These are phyloP conservation scores for Huntiella savannae DNA, from an alignment of 2,329 filamentous ascomycete species.

Conservation along the genomic window DNA sequence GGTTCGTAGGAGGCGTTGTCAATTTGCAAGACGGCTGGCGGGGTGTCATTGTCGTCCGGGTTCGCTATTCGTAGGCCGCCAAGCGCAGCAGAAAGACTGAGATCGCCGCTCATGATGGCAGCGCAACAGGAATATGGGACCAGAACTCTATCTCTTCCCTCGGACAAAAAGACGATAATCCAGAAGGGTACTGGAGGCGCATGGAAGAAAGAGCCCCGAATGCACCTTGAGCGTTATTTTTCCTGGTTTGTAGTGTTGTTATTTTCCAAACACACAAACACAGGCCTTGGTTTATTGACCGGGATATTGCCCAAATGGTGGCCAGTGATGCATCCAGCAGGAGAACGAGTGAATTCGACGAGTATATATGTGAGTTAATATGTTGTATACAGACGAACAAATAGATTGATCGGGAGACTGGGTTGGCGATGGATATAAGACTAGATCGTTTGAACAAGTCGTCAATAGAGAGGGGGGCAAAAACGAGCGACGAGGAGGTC, in stretches of 20 bases:
- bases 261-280: constrained; percentile 1
- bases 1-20: constrained; percentile 1
- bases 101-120: constrained; percentile 62
- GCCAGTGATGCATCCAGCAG: constrained; percentile 3
- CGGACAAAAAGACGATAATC: constrained; percentile 6
- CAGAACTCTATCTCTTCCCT: not conserved
- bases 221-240: not conserved
- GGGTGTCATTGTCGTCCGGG: constrained; percentile 50
- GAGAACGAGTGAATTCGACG: not conserved
- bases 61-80: constrained; percentile 94
- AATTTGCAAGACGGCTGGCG: constrained; percentile 9
- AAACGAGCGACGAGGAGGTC: too few relatives aligned
- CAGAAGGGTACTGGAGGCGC: constrained; percentile 5
- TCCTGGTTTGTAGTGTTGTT: not conserved
- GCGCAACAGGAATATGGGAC: not conserved
- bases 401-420: too few relatives aligned
- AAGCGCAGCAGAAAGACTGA: constrained; percentile 79
- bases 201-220: constrained; percentile 8
- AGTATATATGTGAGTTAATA: too few relatives aligned
- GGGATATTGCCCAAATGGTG: constrained; percentile 2
- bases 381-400: too few relatives aligned
- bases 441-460: too few relatives aligned
- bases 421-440: too few relatives aligned
- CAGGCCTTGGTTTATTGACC: constrained; percentile 1
- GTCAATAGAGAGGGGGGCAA: too few relatives aligned